Evolutionary conservation across 1,284 basidiomycete species (phyloP), one percentile per base, ranked within the genome.

Genomic region (Pyrrhoderma noxium): DNA sequence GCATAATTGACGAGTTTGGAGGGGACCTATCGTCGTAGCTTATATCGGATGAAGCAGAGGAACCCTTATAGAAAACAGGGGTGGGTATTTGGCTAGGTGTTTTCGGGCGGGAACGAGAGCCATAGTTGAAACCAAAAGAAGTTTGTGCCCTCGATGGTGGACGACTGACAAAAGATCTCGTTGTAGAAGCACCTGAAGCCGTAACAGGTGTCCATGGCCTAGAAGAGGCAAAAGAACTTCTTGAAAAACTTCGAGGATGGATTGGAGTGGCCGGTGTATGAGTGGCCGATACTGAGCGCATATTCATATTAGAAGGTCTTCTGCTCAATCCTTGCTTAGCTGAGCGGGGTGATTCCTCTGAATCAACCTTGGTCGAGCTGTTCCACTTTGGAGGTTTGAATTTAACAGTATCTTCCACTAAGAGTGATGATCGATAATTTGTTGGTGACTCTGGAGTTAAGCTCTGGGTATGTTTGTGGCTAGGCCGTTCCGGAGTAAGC

Each of bases 191-290:
- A 14, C 31, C 35, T 14, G 86, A 83, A 5, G 84, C 83, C 45
- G 76, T 81, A 19, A 86, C 68, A 25, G 85, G 87, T 9, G 86
- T 86, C 83, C 84, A 89, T 34, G 86, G 86, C 42, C 86, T 71
- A 4, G 84, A 87, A 40, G 85, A 87, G 14, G 80, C 74, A 74
- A 52, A 87, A 80, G 14, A 89, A 43, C 77, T 77, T 45, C 86
- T 74, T 23, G 85, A 88, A 25, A 79, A 58, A 65, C 85, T 88
- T 54, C 82, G 72, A 56, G 73, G 78, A 41, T 75, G 69, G 42
- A 75, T 69, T 39, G 75, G 70, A 23, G 79, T 73, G 47, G 73
- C 62, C n/a, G 51, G 50, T 21, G 51, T 41, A 41, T 36, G 36
- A 45, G 34, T 45, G 14, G 46, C 38, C n/a, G 49, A 39, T n/a